These are phyloP conservation scores for Rhynchosporium agropyri DNA, from an alignment of 2,329 filamentous ascomycete genomes.

Conservation along the genomic window DNA sequence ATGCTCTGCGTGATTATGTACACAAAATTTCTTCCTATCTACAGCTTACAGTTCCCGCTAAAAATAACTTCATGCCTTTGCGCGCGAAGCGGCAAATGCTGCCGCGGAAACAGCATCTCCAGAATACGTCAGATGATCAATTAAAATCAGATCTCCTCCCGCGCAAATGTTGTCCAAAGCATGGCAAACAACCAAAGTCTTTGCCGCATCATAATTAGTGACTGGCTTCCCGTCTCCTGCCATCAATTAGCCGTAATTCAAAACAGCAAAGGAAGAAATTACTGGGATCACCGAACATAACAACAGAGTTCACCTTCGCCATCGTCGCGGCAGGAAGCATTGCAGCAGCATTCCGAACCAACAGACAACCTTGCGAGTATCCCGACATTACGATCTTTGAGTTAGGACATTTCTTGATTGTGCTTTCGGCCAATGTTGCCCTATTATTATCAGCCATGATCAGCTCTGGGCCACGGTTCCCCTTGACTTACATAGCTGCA, in stretches of 20 bases:
- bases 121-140: slow-evolving; percentile 28
- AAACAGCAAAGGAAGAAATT: not conserved
- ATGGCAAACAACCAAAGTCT: slow-evolving; percentile 34
- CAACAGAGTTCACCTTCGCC: slow-evolving; percentile 33
- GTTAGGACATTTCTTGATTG: slow-evolving; percentile 31
- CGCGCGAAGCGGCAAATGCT: slow-evolving; percentile 20
- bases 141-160: slow-evolving; percentile 26
- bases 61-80: not conserved
- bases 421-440: slow-evolving; percentile 24
- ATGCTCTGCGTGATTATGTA: no score
- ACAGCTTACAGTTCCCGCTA: no score
- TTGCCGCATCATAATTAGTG: slow-evolving; percentile 20
- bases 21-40: not conserved
- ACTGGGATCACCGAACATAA: slow-evolving; percentile 38
- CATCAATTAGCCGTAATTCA: not conserved
- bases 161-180: slow-evolving; percentile 35
- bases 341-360: slow-evolving; percentile 37
- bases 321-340: slow-evolving; percentile 26
- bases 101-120: slow-evolving; percentile 19
- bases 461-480: no score
- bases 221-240: slow-evolving; percentile 29
- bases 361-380: slow-evolving; percentile 35
- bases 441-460: slow-evolving; percentile 7
- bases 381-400: slow-evolving; percentile 36
- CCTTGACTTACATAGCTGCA: slow-evolving; percentile 42